Evolutionary conservation across 305 asterid species (phyloP), one percentile per base, ranked within the genome.

Genomic region (Coffea humblotiana): DNA sequence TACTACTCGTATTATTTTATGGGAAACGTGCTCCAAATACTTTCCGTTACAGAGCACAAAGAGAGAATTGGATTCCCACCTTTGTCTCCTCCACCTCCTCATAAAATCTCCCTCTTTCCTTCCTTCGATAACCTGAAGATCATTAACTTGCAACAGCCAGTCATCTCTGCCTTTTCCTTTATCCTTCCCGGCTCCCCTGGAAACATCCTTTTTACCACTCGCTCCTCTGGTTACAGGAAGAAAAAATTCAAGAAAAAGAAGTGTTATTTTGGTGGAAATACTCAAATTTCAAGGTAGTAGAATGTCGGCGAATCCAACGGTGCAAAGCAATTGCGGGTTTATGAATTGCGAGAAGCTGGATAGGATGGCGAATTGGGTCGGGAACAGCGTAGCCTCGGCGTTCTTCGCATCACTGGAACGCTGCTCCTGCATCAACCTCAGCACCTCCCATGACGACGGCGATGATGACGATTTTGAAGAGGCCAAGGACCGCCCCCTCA

Each of bases 381-480:
- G 92, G n/a, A 64, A 81, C 51, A 70, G 88, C 72, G 80, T 89
- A 0, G 90, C 91, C 25, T 74, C 89, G 7, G 91, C 88, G 0
- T 90, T 90, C 77, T 90, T 90, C 37, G 82, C 90, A 13, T 88
- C 92, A 13, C 83, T 90, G 13, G 88, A 88, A 76, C 85, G 88
- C 3, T 90, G 90, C 72, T 81, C 92, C 12, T 90, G 92, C 84
- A 83, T 90, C 78, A 86, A 85, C 60, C 84, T 90, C 37, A 80
- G 86, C 73, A 88, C 92, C 5, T 65, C 58, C 8, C 82, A 80
- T 15, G 81, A 80, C 2, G 86, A 80, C 0, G 82, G 40, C 12
- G 82, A 82, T 7, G 86, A 71, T 23, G 81, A 23, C 1, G 83
- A 81, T 61, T 67, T 40, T 49, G 79, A 43, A 4, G 88, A 87